These are phyloP conservation scores for Coniochaeta sp. DNA, from an alignment of 2,329 filamentous ascomycete species.

Conservation along the genomic window DNA sequence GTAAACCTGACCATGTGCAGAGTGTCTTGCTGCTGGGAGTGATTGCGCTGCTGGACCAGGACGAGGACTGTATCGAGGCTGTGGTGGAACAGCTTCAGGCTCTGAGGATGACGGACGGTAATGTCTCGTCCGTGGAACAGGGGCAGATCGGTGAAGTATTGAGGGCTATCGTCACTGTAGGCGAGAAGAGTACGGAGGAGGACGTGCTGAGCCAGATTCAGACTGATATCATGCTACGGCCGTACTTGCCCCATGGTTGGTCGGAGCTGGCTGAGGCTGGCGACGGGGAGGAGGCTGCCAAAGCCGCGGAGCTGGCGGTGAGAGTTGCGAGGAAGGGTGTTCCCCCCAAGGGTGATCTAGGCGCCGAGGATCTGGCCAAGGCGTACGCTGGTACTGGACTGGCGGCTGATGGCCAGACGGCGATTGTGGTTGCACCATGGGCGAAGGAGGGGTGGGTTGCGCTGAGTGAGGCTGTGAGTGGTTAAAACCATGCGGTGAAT, in stretches of 20 bases:
- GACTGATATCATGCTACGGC: constrained; percentile 72
- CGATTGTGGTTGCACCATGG: constrained; percentile 80
- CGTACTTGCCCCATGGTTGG: constrained; percentile 76
- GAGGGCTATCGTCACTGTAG: constrained; percentile 60
- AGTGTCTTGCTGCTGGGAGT: constrained; percentile 76
- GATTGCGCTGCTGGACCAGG: constrained; percentile 73
- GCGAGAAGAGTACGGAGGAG: constrained; percentile 37
- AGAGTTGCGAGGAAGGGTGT: constrained; percentile 68
- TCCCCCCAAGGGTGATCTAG: constrained; percentile 62
- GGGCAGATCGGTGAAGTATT: constrained; percentile 67
- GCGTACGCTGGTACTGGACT: constrained; percentile 69
- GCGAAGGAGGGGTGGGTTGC: constrained; percentile 54
- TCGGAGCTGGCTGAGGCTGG: constrained; percentile 44
- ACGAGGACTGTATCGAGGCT: constrained; percentile 71
- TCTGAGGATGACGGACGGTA: constrained; percentile 56
- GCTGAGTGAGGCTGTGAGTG: constrained; percentile 30
- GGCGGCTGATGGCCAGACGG: constrained; percentile 66
- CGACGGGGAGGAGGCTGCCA: constrained; percentile 25
- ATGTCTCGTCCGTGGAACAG: constrained; percentile 54
- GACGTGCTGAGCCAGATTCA: constrained; percentile 59
- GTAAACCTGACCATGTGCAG: constrained; percentile 65
- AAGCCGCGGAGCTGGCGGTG: constrained; percentile 68
- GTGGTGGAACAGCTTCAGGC: constrained; percentile 69
- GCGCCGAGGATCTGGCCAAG: constrained; percentile 60
- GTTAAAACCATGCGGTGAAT: neutral